Percentiles rank a stretch among this genome's conserved stretches.
Conservation (phyloP, 768 basidiomycete species). For the Suillus spraguei region DNA sequence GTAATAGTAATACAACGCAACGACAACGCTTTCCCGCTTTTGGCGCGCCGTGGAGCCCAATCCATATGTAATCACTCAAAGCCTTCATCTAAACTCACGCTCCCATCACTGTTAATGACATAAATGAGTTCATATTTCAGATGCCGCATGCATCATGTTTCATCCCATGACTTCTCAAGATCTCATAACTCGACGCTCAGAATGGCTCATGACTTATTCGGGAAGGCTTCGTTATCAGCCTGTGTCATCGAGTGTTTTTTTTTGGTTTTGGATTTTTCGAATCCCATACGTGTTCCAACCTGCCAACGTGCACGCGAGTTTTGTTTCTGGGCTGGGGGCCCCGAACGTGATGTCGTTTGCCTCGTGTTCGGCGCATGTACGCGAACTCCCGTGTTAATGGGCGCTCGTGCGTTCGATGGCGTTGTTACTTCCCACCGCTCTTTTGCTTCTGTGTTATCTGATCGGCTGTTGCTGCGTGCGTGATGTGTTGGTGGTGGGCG, state of each 20-base stretch:
- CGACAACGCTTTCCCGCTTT: slow-evolving; percentile 10
- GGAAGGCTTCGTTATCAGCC: slow-evolving; percentile 8
- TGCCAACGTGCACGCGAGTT: background rate
- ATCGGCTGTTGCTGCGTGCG: background rate
- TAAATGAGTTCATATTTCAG: slow-evolving; percentile 4
- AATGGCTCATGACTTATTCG: background rate
- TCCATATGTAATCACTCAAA: background rate
- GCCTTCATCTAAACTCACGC: slow-evolving; percentile 8
- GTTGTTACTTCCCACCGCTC: slow-evolving; percentile 5
- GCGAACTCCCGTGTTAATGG: slow-evolving; percentile 1
- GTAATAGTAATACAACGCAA: slow-evolving; percentile 1
- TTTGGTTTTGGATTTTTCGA: background rate
- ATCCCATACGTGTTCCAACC: background rate
- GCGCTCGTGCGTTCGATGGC: slow-evolving; percentile 1
- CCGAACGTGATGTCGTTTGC: background rate
- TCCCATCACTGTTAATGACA: slow-evolving; percentile 5
- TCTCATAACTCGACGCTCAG: background rate
- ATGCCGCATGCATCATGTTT: slow-evolving; percentile 5
- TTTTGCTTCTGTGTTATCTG: slow-evolving; percentile 6
- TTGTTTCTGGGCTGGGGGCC: slow-evolving; percentile 2
- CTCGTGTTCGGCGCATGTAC: slow-evolving; percentile 12
- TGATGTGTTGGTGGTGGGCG: background rate
- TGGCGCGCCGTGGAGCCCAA: slow-evolving; percentile 7
- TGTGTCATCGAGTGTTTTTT: background rate
- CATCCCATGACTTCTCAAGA: background rate